Evolutionary conservation across 306 rosid species (phyloP).

Genomic region (Mimosa pudica): DNA sequence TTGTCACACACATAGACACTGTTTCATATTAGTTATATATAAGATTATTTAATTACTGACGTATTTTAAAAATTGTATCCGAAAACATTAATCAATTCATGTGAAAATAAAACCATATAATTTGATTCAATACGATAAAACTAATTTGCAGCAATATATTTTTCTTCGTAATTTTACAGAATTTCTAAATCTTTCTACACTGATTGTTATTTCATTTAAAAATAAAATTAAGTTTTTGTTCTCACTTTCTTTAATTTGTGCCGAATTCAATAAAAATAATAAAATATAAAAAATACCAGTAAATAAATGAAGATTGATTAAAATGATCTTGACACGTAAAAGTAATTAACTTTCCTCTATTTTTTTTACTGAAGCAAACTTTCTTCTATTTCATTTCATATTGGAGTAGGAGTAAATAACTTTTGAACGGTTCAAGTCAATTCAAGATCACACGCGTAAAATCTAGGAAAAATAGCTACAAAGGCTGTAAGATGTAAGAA

Average conservation of each 20-base stretch:
- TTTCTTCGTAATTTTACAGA: neutral
- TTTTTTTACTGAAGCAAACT: too few species aligned
- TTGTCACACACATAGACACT: neutral
- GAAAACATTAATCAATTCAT: neutral
- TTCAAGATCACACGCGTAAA: constrained; percentile 7
- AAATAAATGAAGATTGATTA: neutral
- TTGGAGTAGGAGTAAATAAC: neutral
- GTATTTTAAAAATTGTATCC: neutral
- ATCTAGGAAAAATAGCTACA: constrained; percentile 3
- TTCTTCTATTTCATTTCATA: neutral
- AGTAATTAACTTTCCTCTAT: neutral
- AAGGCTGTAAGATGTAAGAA: constrained; percentile 3
- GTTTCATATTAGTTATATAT: neutral
- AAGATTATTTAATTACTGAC: neutral
- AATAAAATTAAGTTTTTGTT: neutral
- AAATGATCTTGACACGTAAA: neutral
- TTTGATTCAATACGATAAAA: neutral
- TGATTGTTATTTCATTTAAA: neutral
- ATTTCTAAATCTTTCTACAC: neutral
- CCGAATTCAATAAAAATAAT: neutral
- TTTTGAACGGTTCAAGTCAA: neutral
- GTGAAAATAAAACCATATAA: neutral
- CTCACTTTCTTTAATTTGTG: neutral
- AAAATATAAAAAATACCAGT: neutral
- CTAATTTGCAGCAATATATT: neutral